Base-by-base conservation (phyloP, 2,329 filamentous ascomycete species). In the Trichoderma citrinoviride region DNA sequence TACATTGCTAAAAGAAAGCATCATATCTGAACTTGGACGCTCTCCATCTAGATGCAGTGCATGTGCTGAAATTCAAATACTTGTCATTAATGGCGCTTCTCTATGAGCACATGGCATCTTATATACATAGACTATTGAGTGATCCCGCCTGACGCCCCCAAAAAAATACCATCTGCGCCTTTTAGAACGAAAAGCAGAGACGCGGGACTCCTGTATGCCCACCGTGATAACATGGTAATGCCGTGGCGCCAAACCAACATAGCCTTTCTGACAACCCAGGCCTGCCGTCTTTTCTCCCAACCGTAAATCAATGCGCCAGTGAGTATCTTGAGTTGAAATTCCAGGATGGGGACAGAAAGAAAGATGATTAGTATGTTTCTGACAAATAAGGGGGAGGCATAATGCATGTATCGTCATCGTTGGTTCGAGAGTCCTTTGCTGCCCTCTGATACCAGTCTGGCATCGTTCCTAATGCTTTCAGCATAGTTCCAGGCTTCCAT, bases 401-500 rank as follows among this genome's bases (percentile, higher is more conserved):
- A 4, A 10, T 44, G 37, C 8, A 8, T 21, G 6, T 17, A 7
- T n/a, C 1, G 8, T 19, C 19, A 14, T 25, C 27, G 12, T 25
- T 12, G 29, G 15, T 25, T 46, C 27, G 21, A 27, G 21, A 44
- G 15, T 21, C 37, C 19, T 49, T 29, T 19, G 40, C n/a, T 61
- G 19, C 19, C 47, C 27, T 47, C 29, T 15, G 21, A 52, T n/a
- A 37, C 21, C n/a, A 43, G 29, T 10, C 55, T 37, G n/a, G 54
- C 61, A 49, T 64, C 50, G 15, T 60, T 47, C 40, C 64, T 40
- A 7, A 60, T 12, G 15, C 47, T 49, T 8, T 53, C 27, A 7
- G 37, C 61, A 17, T 64, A 29, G 27, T 64, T 55, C 61, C 46
- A 57, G 19, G 56, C 65, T 23, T 60, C 25, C 7, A 56, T 41